These are phyloP conservation scores for Jasminum sambac DNA, from an alignment of 257 asterid species.

Conservation along the genomic window DNA sequence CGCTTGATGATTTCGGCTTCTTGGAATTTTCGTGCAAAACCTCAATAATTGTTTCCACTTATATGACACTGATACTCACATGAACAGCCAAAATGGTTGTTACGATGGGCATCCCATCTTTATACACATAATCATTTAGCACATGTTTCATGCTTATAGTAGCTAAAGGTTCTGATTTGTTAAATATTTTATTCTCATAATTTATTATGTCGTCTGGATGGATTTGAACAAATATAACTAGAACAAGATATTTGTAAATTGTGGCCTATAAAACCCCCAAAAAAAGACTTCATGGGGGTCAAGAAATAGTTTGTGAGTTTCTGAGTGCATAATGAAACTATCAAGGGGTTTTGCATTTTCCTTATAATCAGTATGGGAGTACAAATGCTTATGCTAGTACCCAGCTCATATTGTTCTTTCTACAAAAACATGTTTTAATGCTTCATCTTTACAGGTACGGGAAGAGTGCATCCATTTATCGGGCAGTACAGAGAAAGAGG, in stretches of 20 bases:
- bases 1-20: background rate
- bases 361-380: background rate
- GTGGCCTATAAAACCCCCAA: background rate
- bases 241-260: background rate
- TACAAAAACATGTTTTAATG: constrained; percentile 16
- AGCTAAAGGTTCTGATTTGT: background rate
- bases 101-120: background rate
- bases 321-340: background rate
- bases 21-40: background rate
- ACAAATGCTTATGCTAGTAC: background rate
- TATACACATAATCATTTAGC: background rate
- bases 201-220: background rate
- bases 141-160: no score
- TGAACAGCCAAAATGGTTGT: background rate
- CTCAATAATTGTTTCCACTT: background rate
- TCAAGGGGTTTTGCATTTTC: background rate
- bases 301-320: background rate
- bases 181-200: background rate
- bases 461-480: constrained; percentile 65
- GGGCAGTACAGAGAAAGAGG: constrained; percentile 60
- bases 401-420: background rate
- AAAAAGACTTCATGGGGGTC: background rate
- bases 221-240: background rate
- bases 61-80: background rate
- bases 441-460: constrained; percentile 50